Conservation (phyloP, 371 early-diverging fungal genomes). For the Paraphysoderma sedebokerense region DNA sequence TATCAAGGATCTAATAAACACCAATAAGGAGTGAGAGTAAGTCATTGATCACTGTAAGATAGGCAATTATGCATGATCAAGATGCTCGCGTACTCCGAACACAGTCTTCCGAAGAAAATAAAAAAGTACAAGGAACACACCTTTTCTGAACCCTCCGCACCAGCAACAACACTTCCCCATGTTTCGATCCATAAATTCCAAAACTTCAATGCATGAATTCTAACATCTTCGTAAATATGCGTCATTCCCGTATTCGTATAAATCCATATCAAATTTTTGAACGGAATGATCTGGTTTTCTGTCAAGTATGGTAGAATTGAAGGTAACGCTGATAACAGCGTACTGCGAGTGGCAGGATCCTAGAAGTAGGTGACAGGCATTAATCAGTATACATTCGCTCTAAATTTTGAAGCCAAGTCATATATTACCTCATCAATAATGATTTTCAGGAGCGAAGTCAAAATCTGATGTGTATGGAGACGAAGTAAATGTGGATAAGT, state of each 20-base stretch:
- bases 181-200: slow-evolving; percentile 58
- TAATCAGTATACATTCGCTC: no score
- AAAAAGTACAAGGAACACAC: no score
- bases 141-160: no score
- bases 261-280: slow-evolving; percentile 52
- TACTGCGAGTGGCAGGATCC: slow-evolving; percentile 21
- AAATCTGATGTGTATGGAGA: slow-evolving; percentile 40
- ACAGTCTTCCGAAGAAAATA: no score
- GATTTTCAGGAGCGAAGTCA: slow-evolving; percentile 22
- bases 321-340: slow-evolving; percentile 16
- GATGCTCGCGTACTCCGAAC: no score
- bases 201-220: slow-evolving; percentile 57
- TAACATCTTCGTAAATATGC: slow-evolving; percentile 70
- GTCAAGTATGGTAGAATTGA: slow-evolving; percentile 3
- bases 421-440: slow-evolving; percentile 16
- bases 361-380: slow-evolving; percentile 2
- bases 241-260: slow-evolving; percentile 78
- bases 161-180: no score
- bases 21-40: no score
- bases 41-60: no score
- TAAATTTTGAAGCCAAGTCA: no score
- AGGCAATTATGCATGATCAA: no score
- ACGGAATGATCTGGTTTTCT: slow-evolving; percentile 46
- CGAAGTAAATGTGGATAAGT: slow-evolving; percentile 31
- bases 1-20: no score